Evolutionary conservation across 1,139 yeast genomes (phyloP), one percentile per base, ranked within the genome.

Genomic region (Candida frijolesensis): DNA sequence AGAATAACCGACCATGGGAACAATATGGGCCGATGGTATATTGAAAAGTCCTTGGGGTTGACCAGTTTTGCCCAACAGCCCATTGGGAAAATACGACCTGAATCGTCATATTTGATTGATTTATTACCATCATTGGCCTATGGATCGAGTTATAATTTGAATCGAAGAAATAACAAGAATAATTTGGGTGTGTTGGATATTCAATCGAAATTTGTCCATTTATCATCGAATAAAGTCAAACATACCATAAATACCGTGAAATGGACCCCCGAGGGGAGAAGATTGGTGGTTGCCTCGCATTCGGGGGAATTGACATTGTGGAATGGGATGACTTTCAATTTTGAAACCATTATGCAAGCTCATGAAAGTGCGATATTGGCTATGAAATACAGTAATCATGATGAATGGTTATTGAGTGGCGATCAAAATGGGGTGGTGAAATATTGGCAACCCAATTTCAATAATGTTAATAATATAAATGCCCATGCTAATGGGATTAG

Each of bases 371-470:
- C 97, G 0, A 87, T 94, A 33, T 79, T 94, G 30, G 78, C 95
- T 0, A 73, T 90, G 63, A 80, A 83, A 55, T 95, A 92, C 67
- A 85, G 95, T 10, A 96, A 91, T 65, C 87, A 87, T 56, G 97
- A 91, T 54, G 97, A 92, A 57, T 94, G 98, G 98, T 77, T 94
- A 54, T 74, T 94, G 34, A 85, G 95, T 62, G 97, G 97, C 38
- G 99, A 94, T 68, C 95, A 91, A 62, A 92, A 87, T 53, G 99
- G 99, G 32, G 78, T 79, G 10, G 80, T 94, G 61, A 94, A 94
- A 71, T 94, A 88, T 64, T 95, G 99, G 98, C 98, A 94, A 68
- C 96, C 98, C 7, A 94, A 95, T 69, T 90, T 94, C 74, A 94
- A 94, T 68, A 94, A 94, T 72, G 97, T 95, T 45, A 91, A 92